Conservation (phyloP, 768 basidiomycete species). For the Phylloporus sp. region DNA sequence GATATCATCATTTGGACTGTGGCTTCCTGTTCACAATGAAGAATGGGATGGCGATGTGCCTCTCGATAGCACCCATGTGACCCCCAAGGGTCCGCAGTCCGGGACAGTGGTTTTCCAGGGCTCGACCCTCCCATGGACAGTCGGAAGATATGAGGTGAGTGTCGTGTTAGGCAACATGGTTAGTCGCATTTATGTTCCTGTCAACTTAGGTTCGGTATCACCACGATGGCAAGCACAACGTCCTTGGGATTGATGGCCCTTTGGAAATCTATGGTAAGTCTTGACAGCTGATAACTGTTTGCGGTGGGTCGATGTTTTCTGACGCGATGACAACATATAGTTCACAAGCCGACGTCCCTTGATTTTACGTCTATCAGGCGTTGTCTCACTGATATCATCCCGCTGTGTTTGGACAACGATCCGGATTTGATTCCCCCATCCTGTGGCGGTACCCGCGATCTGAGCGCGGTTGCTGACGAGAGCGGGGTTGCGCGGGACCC, state of each 20-base stretch:
- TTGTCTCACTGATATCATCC: constrained; percentile 70
- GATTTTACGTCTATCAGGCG: constrained; percentile 63
- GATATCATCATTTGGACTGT: constrained; percentile 81
- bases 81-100: constrained; percentile 36
- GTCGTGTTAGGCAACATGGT: not conserved
- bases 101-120: constrained; percentile 74
- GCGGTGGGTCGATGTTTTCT: not conserved
- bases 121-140: constrained; percentile 78
- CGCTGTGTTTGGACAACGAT: constrained; percentile 83
- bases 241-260: constrained; percentile 80
- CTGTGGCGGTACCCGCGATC: constrained; percentile 40
- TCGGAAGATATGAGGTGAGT: constrained; percentile 73
- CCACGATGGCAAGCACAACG: constrained; percentile 96
- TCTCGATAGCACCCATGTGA: constrained; percentile 39
- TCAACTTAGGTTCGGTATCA: constrained; percentile 75
- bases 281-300: not conserved
- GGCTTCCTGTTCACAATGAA: constrained; percentile 86
- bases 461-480: constrained; percentile 9
- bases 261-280: constrained; percentile 83
- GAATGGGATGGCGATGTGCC: constrained; percentile 92
- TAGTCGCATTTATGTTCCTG: not conserved
- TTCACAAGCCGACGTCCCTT: constrained; percentile 59
- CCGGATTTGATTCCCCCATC: constrained; percentile 73
- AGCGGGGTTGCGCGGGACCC: constrained; percentile 52
- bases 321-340: constrained; percentile 34